A percentile compares a stretch with the other conserved stretches of the same genome.
These are phyloP conservation scores for Umbelopsis ramanniana DNA, from an alignment of 192 early-diverging fungal species.

Conservation along the genomic window DNA sequence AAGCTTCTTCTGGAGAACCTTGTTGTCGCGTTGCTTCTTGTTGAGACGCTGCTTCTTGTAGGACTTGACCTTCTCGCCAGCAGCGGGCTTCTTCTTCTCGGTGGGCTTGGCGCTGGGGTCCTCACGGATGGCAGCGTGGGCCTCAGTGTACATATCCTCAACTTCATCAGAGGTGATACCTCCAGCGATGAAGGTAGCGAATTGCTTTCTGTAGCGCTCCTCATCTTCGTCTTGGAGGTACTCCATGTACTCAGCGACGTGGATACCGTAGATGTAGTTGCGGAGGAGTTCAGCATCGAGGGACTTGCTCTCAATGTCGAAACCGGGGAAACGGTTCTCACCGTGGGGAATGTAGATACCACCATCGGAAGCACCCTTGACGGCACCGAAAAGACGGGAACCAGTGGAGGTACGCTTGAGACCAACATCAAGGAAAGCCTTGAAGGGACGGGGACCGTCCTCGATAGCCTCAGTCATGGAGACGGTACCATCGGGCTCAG, in stretches of 20 bases:
- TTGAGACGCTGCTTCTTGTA: conserved; percentile 71
- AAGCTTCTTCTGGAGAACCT: conserved; percentile 84
- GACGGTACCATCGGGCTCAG: conserved; percentile 87
- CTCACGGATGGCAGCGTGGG: conserved; percentile 92
- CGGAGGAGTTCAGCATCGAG: conserved; percentile 92
- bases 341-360: conserved; percentile 96
- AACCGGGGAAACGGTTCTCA: conserved; percentile 98
- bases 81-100: conserved; percentile 71
- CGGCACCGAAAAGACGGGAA: conserved; percentile 94
- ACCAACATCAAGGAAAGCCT: conserved; percentile 97
- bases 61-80: conserved; percentile 45
- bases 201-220: conserved; percentile 96
- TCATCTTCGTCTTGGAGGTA: conserved; percentile 98
- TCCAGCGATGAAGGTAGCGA: conserved; percentile 89
- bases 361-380: conserved; percentile 99
- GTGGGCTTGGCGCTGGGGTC: conserved; percentile 78
- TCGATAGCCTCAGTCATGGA: conserved; percentile 86
- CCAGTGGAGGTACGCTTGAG: conserved; percentile 97
- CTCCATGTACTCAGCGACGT: conserved; percentile 98
- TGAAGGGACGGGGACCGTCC: conserved; percentile 96
- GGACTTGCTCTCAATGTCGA: conserved; percentile 82
- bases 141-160: conserved; percentile 93
- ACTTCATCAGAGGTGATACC: conserved; percentile 88
- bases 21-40: conserved; percentile 91
- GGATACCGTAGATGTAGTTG: conserved; percentile 97